Base-by-base conservation (phyloP, 352 stramenopile genomes). In the Pilasporangium apinafurcum region DNA sequence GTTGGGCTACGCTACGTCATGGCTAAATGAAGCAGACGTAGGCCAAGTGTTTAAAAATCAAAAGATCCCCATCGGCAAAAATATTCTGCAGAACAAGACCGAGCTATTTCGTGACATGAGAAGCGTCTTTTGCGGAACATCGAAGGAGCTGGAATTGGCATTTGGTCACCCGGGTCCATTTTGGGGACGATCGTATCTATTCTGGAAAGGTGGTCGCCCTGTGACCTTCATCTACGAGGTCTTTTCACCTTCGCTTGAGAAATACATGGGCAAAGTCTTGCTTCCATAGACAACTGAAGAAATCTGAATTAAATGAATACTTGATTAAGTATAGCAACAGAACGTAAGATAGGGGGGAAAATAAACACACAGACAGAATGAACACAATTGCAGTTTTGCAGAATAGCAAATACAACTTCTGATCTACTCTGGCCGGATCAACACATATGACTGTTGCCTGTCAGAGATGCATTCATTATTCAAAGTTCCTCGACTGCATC, bases 181-280 rank as follows among this genome's bases (percentile, higher is more conserved):
- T 56, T 94, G 79, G 79, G 82, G 82, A 12, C 77, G 82, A 31
- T 87, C 75, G 21, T 94, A 94, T 41, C 53, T 94, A 14, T 94
- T 94, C 59, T 91, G 82, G 82, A 83, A 83, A 32, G 69, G 76
- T 16, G 78, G 76, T 10, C 59, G 74, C 12, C 77, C 82, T 24
- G 65, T 92, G 4, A 88, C 79, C 47, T 85, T 90, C 58, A 92
- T 94, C 55, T 94, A 94, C 62, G 82, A 94, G 48, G 82, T 94
- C 8, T 94, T 94, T 52, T 92, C 82, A 20, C 82, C 82, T 1
- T 56, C 53, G 26, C 56, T 94, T 8, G 67, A 86, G 37, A 68
- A 76, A 45, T 90, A 91, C 64, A 83, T 94, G 72, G 82, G 82
- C 36, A 57, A 78, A 9, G 71, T 86, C 25, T 51, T 87, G 37